Percentiles rank a stretch among this genome's conserved stretches.
phyloP scores from a whole-genome alignment of 345 rosid species.

The Geranium brycei region DNA sequence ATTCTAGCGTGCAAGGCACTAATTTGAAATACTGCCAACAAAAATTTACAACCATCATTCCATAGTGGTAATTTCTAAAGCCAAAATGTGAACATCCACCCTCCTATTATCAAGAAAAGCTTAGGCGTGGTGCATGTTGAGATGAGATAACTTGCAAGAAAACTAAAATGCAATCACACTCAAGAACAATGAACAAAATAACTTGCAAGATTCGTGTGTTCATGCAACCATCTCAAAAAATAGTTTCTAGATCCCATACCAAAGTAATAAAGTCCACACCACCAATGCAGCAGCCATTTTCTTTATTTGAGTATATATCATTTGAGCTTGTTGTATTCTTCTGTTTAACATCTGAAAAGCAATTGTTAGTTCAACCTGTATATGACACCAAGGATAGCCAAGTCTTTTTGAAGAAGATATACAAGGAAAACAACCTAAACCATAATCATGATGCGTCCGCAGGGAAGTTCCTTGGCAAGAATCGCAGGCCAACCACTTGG shows the following conservation, averaged over 20 bases:
- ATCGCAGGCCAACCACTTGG: slow-evolving; percentile 47
- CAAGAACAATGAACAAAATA: too few species aligned
- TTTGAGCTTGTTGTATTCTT: slow-evolving; percentile 4
- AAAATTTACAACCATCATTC: too few species aligned
- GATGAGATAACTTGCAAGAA: too few species aligned
- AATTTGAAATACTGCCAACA: too few species aligned
- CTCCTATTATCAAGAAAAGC: too few species aligned
- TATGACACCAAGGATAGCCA: neutral
- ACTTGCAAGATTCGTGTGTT: neutral
- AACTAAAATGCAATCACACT: too few species aligned
- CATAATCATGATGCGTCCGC: slow-evolving; percentile 12
- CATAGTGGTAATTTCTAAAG: too few species aligned
- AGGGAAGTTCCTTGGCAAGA: slow-evolving; percentile 23
- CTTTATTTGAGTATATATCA: slow-evolving; percentile 15
- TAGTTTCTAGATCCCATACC: slow-evolving; percentile 28
- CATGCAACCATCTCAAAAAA: neutral
- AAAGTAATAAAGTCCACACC: slow-evolving; percentile 74
- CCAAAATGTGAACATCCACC: too few species aligned
- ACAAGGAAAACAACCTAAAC: slow-evolving; percentile 16
- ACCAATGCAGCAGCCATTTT: slow-evolving; percentile 38
- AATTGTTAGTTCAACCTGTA: neutral
- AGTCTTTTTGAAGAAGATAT: too few species aligned
- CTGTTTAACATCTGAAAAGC: slow-evolving; percentile 22
- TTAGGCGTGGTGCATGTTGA: too few species aligned
- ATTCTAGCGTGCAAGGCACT: too few species aligned